phyloP scores from a whole-genome alignment of 148 eudicot species.

The Nepenthes mirabilis region DNA sequence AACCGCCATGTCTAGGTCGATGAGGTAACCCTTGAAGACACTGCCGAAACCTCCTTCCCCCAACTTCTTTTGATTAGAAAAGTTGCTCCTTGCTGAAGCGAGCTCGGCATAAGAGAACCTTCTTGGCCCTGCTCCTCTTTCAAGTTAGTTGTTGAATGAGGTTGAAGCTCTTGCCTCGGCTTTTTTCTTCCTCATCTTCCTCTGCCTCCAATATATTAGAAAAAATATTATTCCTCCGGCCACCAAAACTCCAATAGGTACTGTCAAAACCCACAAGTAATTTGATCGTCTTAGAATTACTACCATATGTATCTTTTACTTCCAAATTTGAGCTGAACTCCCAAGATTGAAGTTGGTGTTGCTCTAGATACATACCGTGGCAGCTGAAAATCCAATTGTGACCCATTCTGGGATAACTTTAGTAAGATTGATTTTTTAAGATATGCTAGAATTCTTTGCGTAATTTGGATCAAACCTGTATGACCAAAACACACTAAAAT shows the following conservation, averaged over 20 bases:
- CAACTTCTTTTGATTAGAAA: conserved; percentile 9
- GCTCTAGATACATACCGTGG: conserved; percentile 23
- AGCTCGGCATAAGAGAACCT: conserved; percentile 11
- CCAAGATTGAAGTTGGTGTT: conserved; percentile 25
- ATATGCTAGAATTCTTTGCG: conserved; percentile 20
- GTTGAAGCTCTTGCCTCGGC: conserved; percentile 2
- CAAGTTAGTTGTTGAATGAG: conserved; percentile 17
- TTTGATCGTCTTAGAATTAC: neutral
- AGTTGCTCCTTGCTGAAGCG: conserved; percentile 11
- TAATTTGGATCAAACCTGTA: conserved; percentile 8
- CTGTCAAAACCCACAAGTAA: conserved; percentile 10
- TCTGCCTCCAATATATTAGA: neutral
- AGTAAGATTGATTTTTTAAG: conserved; percentile 27
- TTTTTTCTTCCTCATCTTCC: neutral
- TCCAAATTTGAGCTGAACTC: conserved; percentile 26
- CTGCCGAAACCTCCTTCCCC: conserved; percentile 24
- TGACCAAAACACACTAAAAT: conserved; percentile 32
- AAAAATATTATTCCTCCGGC: neutral
- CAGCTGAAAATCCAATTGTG: conserved; percentile 43
- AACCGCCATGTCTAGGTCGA: neutral
- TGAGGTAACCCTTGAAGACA: conserved; percentile 17
- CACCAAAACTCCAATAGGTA: conserved; percentile 10
- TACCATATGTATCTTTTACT: neutral
- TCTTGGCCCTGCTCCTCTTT: conserved; percentile 22
- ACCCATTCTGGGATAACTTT: conserved; percentile 32